Conservation (phyloP, 2,329 filamentous ascomycete species). For the Pestalotiopsis sp. region DNA sequence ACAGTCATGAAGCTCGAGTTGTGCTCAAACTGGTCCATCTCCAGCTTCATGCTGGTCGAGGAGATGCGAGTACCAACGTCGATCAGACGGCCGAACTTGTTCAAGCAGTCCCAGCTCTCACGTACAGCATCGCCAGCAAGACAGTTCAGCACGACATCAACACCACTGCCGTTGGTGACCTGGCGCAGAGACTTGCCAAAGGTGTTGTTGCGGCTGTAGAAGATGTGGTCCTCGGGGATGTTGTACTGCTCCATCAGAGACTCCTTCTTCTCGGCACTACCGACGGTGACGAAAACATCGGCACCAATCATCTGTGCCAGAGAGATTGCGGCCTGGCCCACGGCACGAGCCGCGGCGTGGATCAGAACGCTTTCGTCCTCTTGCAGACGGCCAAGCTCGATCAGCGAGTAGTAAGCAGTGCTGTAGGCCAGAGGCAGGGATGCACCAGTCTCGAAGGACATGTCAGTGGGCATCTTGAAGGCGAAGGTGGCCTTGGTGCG, state of each 20-base stretch:
- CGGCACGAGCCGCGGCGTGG: conserved; percentile 15
- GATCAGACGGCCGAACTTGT: conserved; percentile 32
- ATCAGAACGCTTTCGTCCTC: conserved; percentile 14
- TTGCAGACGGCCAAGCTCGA: conserved; percentile 15
- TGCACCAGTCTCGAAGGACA: conserved; percentile 24
- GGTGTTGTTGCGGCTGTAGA: conserved; percentile 14
- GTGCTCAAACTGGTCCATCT: conserved; percentile 51
- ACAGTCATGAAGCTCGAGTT: conserved; percentile 50
- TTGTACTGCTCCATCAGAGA: conserved; percentile 11
- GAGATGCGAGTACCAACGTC: conserved; percentile 30
- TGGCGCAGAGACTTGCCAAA: conserved; percentile 12
- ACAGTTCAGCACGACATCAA: conserved; percentile 27
- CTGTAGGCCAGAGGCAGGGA: conserved; percentile 15
- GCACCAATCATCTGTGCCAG: conserved; percentile 17
- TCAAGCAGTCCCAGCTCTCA: conserved; percentile 33
- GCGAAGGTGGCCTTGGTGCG: conserved; percentile 30
- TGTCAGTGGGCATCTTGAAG: conserved; percentile 29
- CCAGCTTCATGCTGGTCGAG: conserved; percentile 38
- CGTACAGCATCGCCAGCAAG: conserved; percentile 29
- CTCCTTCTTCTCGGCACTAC: conserved; percentile 12
- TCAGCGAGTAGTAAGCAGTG: conserved; percentile 16
- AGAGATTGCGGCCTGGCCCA: conserved; percentile 16
- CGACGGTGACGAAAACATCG: conserved; percentile 16
- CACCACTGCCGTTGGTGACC: conserved; percentile 12
- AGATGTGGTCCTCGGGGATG: conserved; percentile 13